Conservation (phyloP, 306 rosid genomes). For the Carpinus fangiana region DNA sequence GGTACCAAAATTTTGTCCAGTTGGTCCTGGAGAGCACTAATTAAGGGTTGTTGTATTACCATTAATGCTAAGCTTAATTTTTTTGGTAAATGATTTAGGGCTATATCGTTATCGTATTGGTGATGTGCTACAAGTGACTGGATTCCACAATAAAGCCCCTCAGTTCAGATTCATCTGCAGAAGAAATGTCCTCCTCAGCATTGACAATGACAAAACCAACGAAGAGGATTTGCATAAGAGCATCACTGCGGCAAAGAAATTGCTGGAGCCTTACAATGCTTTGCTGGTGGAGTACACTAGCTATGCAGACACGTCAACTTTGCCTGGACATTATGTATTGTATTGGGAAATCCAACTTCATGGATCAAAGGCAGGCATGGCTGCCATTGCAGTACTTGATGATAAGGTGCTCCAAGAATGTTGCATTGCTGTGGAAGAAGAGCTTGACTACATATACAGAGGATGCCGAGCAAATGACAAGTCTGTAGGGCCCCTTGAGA, state of each 20-base stretch:
- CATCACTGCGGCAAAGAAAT: constrained; percentile 58
- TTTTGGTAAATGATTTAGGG: constrained; percentile 35
- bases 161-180: constrained; percentile 86
- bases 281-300: constrained; percentile 84
- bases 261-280: constrained; percentile 60
- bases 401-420: constrained; percentile 63
- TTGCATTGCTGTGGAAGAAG: constrained; percentile 77
- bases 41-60: neutral
- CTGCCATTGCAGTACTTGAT: constrained; percentile 12
- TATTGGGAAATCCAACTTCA: constrained; percentile 69
- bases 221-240: constrained; percentile 79
- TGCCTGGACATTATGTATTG: constrained; percentile 83
- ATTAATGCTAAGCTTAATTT: neutral
- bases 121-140: constrained; percentile 77
- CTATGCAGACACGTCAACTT: constrained; percentile 60
- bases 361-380: constrained; percentile 25
- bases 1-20: too few species aligned
- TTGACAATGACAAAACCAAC: constrained; percentile 81
- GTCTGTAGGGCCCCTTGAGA: constrained; percentile 79
- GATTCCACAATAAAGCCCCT: constrained; percentile 76
- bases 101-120: constrained; percentile 80
- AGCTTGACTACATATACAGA: constrained; percentile 70
- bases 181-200: constrained; percentile 80
- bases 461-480: constrained; percentile 65
- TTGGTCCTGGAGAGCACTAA: too few species aligned